Evolutionary conservation across 352 stramenopile genomes (phyloP), one percentile per base, ranked within the genome.

Genomic region (Globisporangium paddicum): DNA sequence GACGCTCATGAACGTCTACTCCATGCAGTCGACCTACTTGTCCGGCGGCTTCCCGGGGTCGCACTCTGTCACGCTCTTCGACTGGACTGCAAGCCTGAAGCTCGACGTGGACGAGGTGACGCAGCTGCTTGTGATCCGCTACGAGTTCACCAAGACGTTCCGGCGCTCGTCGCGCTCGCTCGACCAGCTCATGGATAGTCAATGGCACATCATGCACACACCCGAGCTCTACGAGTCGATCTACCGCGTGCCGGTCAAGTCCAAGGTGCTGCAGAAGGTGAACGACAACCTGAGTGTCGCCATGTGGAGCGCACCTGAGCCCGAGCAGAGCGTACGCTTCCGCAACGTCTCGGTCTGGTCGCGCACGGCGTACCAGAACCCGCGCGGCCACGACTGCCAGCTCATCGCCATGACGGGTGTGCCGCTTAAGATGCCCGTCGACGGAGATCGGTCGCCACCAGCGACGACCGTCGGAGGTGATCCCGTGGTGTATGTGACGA

Each of bases 131-230:
- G 40, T 58, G 52, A 49, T 58, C 23, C 37, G 30, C 4, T 58
- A 49, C 25, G 28, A 32, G 52, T 58, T 58, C 52, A 45, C 19
- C 16, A 58, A 58, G 19, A 50, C 52, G 25, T 58, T 58, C 9
- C 52, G 38, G 23, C 18, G 19, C 16, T 38, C 52, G 35, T 38
- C 37, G 10, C 38, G 37, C 14, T 34, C 21, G 7, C 8, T 58
- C 11, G 25, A 37, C 1, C 23, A 58, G 52, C 52, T 58, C 9
- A 38, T 58, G n/a, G 21, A 58, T 13, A 5, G 16, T 38, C 37
- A 58, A 9, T 58, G 52, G 52, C 9, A 30, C 23, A 49, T 58
- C n/a, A 1, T 58, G 37, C 52, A 58, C 38, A 46, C 18, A 9
- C 18, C 48, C 3, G 26, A 47, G 9, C 23, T 49, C 14, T 58